Percentiles rank a stretch among this genome's conserved stretches.
phyloP scores from a whole-genome alignment of 192 early-diverging fungal genomes.

The Funneliformis geosporum region DNA sequence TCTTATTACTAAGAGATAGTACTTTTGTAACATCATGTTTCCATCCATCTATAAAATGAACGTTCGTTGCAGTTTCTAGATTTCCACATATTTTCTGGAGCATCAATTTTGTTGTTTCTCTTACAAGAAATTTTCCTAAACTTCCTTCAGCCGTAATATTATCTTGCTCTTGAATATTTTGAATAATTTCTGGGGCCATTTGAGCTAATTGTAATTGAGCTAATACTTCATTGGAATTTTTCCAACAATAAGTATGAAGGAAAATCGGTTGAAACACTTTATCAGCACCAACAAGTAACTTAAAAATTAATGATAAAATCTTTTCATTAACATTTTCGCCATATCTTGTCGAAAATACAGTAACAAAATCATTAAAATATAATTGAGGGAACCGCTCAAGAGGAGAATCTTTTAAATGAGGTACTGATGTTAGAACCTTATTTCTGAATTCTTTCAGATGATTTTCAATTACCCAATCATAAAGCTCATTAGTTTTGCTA shows the following conservation, averaged over 20 bases:
- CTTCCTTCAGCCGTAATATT: too few relatives aligned
- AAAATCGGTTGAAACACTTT: constrained; percentile 9
- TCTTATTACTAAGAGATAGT: neutral
- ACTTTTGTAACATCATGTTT: constrained; percentile 11
- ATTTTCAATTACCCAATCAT: too few relatives aligned
- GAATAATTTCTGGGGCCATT: neutral
- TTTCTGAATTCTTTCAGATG: too few relatives aligned
- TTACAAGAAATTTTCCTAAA: neutral
- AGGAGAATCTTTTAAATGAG: too few relatives aligned
- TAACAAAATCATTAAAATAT: too few relatives aligned
- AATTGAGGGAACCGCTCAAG: too few relatives aligned
- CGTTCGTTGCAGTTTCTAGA: neutral
- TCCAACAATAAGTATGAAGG: constrained; percentile 31
- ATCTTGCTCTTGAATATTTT: neutral
- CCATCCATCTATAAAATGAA: neutral
- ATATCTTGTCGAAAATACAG: too few relatives aligned
- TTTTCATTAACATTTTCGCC: too few relatives aligned
- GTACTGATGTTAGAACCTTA: too few relatives aligned
- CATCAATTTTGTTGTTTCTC: constrained; percentile 5
- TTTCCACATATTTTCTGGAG: neutral
- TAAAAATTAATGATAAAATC: too few relatives aligned
- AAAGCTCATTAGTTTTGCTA: too few relatives aligned
- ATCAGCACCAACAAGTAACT: neutral
- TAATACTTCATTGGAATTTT: neutral
- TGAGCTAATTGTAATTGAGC: constrained; percentile 21